These are phyloP conservation scores for Sclerotinia spermophila DNA, from an alignment of 2,329 filamentous ascomycete genomes.

Conservation along the genomic window DNA sequence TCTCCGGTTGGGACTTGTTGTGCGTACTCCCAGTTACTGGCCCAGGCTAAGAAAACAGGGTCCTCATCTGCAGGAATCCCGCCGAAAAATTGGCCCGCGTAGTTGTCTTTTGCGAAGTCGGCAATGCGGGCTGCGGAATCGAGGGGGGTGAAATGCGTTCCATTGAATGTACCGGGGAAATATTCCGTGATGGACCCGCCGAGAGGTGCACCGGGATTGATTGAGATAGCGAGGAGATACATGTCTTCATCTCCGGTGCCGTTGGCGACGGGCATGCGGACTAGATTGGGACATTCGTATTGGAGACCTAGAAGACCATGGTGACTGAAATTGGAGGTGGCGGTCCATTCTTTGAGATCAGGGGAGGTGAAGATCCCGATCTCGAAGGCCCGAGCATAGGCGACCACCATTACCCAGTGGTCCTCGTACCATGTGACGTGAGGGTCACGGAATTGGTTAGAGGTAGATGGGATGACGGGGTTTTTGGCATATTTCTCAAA, in stretches of 20 bases:
- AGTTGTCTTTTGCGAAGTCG: conserved; percentile 52
- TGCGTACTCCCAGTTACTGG: conserved; percentile 58
- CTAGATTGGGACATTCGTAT: conserved; percentile 59
- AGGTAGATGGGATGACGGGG: conserved; percentile 50
- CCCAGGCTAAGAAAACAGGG: conserved; percentile 48
- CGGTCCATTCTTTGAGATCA: conserved; percentile 56
- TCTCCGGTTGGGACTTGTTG: conserved; percentile 51
- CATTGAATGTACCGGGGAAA: conserved; percentile 58
- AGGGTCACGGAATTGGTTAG: conserved; percentile 60
- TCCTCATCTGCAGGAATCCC: conserved; percentile 39
- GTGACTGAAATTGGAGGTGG: conserved; percentile 56
- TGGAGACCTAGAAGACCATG: conserved; percentile 43
- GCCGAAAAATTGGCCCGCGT: conserved; percentile 55
- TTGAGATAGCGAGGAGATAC: conserved; percentile 48
- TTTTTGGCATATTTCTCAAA: conserved; percentile 58
- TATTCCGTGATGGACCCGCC: conserved; percentile 55
- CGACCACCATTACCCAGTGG: conserved; percentile 56
- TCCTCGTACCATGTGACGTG: conserved; percentile 58
- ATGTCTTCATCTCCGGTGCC: conserved; percentile 34
- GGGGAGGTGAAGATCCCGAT: conserved; percentile 60
- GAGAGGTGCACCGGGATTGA: conserved; percentile 55
- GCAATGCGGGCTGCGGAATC: conserved; percentile 44
- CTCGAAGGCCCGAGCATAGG: conserved; percentile 52
- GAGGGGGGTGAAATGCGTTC: conserved; percentile 53
- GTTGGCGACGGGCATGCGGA: conserved; percentile 48